Evolutionary conservation across 805 yeast genomes (phyloP).

Genomic region (Brettanomyces custersianus): DNA sequence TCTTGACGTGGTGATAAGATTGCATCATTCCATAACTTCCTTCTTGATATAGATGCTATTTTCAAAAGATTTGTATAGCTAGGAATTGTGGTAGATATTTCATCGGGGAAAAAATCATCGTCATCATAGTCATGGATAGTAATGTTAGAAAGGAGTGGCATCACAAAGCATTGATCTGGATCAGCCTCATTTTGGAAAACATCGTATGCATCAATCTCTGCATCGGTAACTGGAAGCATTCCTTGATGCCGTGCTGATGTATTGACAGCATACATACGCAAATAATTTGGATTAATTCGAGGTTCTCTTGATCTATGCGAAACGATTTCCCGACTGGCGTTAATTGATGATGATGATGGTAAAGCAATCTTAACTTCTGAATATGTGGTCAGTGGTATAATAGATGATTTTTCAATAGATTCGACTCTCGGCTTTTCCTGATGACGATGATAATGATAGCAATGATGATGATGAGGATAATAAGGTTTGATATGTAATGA

Average conservation of each 20-base stretch:
- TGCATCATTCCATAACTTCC: slow-evolving; percentile 43
- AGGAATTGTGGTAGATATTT: slow-evolving; percentile 9
- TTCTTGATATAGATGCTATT: slow-evolving; percentile 34
- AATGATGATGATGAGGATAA: too few relatives aligned
- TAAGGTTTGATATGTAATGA: too few relatives aligned
- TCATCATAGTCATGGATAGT: slow-evolving; percentile 27
- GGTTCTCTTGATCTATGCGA: slow-evolving; percentile 34
- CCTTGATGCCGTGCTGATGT: slow-evolving; percentile 28
- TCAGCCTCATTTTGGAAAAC: too few relatives aligned
- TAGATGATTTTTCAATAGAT: too few relatives aligned
- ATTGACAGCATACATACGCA: slow-evolving; percentile 42
- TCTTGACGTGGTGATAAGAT: slow-evolving; percentile 44
- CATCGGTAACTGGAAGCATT: slow-evolving; percentile 25
- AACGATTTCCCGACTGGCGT: too few relatives aligned
- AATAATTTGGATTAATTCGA: slow-evolving; percentile 38
- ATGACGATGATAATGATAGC: too few relatives aligned
- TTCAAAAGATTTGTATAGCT: slow-evolving; percentile 12
- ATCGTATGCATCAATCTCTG: slow-evolving; percentile 26
- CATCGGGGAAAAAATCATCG: slow-evolving; percentile 12
- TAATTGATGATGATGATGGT: slow-evolving; percentile 1
- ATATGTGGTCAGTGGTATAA: neutral
- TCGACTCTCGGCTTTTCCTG: neutral
- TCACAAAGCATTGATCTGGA: too few relatives aligned
- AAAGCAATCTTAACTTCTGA: neutral
- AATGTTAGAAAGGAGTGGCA: slow-evolving; percentile 5